Percentiles rank a stretch among this genome's conserved stretches.
Conservation (phyloP, 83 land plant genomes). For the Thuja plicata region DNA sequence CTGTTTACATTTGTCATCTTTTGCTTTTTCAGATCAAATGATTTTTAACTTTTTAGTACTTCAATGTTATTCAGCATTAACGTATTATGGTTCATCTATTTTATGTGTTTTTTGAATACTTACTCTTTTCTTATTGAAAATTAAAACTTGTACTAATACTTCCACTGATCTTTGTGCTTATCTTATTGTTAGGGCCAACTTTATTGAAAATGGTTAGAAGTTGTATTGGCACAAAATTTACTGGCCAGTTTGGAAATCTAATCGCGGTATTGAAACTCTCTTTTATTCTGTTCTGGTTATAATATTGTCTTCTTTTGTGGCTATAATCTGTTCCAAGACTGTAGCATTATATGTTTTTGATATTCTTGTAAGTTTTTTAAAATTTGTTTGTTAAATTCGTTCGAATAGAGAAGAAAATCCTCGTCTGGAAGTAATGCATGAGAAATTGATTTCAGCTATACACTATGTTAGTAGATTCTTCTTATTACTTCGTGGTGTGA, state of each 20-base stretch:
- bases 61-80: background rate
- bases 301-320: background rate
- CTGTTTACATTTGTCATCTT: background rate
- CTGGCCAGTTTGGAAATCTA: conserved; percentile 92
- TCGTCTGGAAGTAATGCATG: background rate
- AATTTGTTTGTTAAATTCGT: background rate
- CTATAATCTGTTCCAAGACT: background rate
- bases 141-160: conserved; percentile 1
- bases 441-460: background rate
- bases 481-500: background rate
- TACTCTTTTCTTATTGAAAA: conserved; percentile 3
- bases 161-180: background rate
- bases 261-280: conserved; percentile 69
- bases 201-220: conserved; percentile 87
- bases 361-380: background rate
- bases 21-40: background rate
- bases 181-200: conserved; percentile 51
- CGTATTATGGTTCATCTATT: background rate
- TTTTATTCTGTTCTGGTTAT: background rate
- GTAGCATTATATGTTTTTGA: background rate
- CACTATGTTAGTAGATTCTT: background rate
- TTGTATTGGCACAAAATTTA: conserved; percentile 96
- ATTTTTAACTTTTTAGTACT: background rate
- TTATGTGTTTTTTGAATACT: background rate
- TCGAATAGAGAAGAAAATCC: background rate